phyloP scores from a whole-genome alignment of 1,284 basidiomycete species.

The Trichosporon ovoides region DNA sequence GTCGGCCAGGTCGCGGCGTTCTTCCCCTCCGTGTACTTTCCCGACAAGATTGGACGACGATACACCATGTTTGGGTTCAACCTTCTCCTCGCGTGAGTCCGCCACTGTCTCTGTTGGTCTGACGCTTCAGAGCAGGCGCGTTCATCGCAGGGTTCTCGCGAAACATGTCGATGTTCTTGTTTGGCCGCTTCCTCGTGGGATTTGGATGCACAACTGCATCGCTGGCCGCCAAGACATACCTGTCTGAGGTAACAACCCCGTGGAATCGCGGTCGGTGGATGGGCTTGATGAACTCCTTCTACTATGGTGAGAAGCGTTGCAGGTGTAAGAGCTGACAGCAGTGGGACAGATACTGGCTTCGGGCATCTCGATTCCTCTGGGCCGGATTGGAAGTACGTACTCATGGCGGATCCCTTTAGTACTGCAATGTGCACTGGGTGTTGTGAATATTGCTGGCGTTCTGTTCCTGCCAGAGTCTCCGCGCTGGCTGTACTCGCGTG shows the following conservation, averaged over 20 bases:
- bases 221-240: conserved; percentile 53
- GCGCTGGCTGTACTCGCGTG: conserved; percentile 49
- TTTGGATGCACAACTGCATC: conserved; percentile 50
- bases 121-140: conserved; percentile 49
- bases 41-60: conserved; percentile 56
- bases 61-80: conserved; percentile 57
- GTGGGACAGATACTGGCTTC: conserved; percentile 55
- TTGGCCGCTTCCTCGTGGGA: conserved; percentile 54
- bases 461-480: conserved; percentile 49
- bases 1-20: conserved; percentile 50
- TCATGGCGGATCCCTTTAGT: conserved; percentile 56
- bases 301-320: conserved; percentile 40
- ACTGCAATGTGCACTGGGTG: conserved; percentile 53
- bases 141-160: conserved; percentile 54
- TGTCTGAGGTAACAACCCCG: conserved; percentile 55
- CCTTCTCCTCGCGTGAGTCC: conserved; percentile 51
- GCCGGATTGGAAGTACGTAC: conserved; percentile 49
- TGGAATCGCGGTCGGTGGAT: conserved; percentile 55
- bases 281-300: conserved; percentile 52
- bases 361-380: conserved; percentile 57
- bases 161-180: conserved; percentile 52
- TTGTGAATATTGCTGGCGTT: conserved; percentile 52
- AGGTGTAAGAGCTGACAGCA: conserved; percentile 1
- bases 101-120: background rate
- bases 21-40: conserved; percentile 44